Percentiles rank a stretch among this genome's conserved stretches.
phyloP scores from a whole-genome alignment of 495 filamentous ascomycete species.

The Lepraria neglecta region DNA sequence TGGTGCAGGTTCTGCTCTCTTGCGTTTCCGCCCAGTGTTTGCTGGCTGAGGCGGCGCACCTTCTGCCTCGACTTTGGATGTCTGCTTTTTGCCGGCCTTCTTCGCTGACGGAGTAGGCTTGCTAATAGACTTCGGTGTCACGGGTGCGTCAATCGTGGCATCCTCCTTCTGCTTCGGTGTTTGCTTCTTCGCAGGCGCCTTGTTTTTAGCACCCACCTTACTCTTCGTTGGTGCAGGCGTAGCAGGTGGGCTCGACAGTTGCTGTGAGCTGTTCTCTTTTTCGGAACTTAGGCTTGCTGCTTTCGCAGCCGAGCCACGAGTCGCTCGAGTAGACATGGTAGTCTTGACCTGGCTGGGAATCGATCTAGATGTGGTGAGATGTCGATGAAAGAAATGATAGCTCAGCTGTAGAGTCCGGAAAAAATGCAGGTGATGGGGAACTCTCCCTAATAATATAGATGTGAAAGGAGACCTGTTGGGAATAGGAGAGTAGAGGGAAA shows the following conservation, averaged over 20 bases:
- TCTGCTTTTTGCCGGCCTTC: conserved; percentile 1
- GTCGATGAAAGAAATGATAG: background rate
- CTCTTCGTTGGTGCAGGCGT: background rate
- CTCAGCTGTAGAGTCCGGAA: background rate
- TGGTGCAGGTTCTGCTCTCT: conserved; percentile 20
- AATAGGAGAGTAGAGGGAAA: background rate
- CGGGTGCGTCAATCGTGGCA: background rate
- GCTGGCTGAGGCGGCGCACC: background rate
- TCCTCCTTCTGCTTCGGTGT: background rate
- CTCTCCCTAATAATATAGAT: background rate
- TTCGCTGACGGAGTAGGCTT: background rate
- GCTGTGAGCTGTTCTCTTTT: conserved; percentile 10
- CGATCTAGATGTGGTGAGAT: background rate
- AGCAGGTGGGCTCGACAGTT: conserved; percentile 16
- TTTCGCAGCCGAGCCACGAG: conserved; percentile 28
- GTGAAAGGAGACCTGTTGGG: conserved; percentile 4
- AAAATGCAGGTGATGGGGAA: background rate
- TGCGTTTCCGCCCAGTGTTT: conserved; percentile 24
- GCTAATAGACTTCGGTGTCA: background rate
- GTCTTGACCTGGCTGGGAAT: background rate
- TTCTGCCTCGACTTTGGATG: background rate
- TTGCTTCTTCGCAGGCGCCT: conserved; percentile 8
- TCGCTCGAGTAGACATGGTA: conserved; percentile 26
- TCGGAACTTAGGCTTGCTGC: conserved; percentile 21
- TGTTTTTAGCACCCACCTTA: conserved; percentile 15